Evolutionary conservation across 805 yeast genomes (phyloP).

Genomic region (Cyberlindnera samutprakarnensis): DNA sequence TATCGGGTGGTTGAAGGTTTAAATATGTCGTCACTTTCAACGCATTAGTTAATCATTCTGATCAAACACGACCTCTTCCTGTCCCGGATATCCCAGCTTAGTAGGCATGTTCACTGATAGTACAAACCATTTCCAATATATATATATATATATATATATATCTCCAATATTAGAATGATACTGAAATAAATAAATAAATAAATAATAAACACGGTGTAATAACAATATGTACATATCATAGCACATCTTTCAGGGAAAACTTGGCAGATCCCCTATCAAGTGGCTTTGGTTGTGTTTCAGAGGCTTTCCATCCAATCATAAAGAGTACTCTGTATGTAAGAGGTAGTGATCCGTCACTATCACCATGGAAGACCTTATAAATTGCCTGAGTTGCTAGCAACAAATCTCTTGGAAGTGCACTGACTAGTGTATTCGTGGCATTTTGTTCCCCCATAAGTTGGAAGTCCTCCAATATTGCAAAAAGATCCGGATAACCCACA

Average conservation of each 20-base stretch:
- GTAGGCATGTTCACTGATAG: too few species aligned
- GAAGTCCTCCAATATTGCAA: constrained; percentile 60
- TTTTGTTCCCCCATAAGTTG: constrained; percentile 84
- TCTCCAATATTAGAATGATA: too few species aligned
- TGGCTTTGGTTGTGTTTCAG: constrained; percentile 64
- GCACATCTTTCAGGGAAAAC: constrained; percentile 57
- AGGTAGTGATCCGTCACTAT: constrained; percentile 50
- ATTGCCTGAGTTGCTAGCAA: constrained; percentile 72
- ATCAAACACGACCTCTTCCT: too few species aligned
- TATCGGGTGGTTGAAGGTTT: too few species aligned
- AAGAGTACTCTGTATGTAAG: constrained; percentile 73
- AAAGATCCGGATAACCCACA: constrained; percentile 69
- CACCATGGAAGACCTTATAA: constrained; percentile 65
- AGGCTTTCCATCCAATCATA: constrained; percentile 86
- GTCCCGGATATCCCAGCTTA: too few species aligned
- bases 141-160: too few species aligned
- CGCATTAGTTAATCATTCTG: too few species aligned
- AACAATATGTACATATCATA: too few species aligned
- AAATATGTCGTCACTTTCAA: too few species aligned
- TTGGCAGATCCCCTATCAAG: constrained; percentile 66
- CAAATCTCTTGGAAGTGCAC: constrained; percentile 49
- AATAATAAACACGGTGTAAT: constrained; percentile 3
- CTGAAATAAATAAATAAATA: too few species aligned
- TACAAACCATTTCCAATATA: too few species aligned
- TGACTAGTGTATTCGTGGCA: constrained; percentile 38